Percentiles rank a stretch among this genome's conserved stretches.
Evolutionary conservation across 345 rosid genomes (phyloP).

Genomic region (Abelmoschus esculentus): DNA sequence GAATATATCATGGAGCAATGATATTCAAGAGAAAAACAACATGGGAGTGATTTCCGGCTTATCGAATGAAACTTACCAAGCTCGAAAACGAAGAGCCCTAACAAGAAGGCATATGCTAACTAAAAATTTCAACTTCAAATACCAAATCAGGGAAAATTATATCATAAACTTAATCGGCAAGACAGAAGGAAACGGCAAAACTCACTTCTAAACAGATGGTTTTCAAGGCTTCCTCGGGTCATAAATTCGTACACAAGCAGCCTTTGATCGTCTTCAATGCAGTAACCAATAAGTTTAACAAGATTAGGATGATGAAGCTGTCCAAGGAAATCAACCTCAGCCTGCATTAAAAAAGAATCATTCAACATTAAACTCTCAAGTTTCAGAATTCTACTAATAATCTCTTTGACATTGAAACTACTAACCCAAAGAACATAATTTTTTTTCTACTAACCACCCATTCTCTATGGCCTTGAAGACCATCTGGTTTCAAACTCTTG

Average conservation of each 20-base stretch:
- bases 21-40: too few relatives aligned
- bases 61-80: too few relatives aligned
- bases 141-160: neutral
- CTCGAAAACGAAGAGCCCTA: too few relatives aligned
- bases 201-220: slow-evolving; percentile 95
- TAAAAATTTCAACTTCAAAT: too few relatives aligned
- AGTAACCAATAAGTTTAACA: slow-evolving; percentile 86
- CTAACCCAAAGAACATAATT: slow-evolving; percentile 35
- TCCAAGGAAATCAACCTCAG: slow-evolving; percentile 89
- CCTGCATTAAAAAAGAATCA: slow-evolving; percentile 40
- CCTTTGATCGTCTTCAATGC: slow-evolving; percentile 89
- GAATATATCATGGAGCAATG: too few relatives aligned
- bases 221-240: slow-evolving; percentile 98
- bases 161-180: neutral
- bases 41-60: too few relatives aligned
- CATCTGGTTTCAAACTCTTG: slow-evolving; percentile 80
- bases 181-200: neutral
- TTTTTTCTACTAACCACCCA: slow-evolving; percentile 65
- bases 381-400: slow-evolving; percentile 13
- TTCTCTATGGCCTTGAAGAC: slow-evolving; percentile 86
- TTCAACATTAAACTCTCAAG: slow-evolving; percentile 13
- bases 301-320: slow-evolving; percentile 94
- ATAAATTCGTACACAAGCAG: slow-evolving; percentile 91
- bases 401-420: slow-evolving; percentile 23
- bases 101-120: too few relatives aligned